Base-by-base conservation (phyloP, 2,329 filamentous ascomycete genomes). In the Phyllosticta citribraziliensis region DNA sequence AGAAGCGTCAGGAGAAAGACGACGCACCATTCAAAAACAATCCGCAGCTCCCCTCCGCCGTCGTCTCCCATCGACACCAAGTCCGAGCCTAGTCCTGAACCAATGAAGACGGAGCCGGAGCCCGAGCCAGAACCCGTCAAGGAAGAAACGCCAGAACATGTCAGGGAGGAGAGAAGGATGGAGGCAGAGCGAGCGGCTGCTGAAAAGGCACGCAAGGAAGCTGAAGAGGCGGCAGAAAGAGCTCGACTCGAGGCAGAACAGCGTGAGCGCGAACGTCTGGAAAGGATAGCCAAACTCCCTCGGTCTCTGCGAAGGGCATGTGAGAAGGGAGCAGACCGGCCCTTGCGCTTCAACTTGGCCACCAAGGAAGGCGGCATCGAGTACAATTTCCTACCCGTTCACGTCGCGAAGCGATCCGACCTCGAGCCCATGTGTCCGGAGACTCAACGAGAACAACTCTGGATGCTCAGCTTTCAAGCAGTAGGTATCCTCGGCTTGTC, bases 401-500 rank as follows among this genome's bases (percentile, higher is more conserved):
- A 72, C 57, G 72, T 70, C 67, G n/a, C 70, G 68, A 14, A 67
- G 69, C 17, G 62, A 68, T 24, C 70, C 74, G 52, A 66, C 74
- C 52, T 65, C 64, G 56, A 64, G 60, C 22, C 53, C 30, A 19
- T 55, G 25, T 14, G 64, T 63, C 51, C 62, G 62, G 30, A 53
- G 52, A n/a, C 63, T 64, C 35, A 52, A 64, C 17, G 66, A 10
- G 66, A 69, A 19, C 55, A 70, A 60, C 67, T 67, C 1, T 75
- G 74, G 63, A 69, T 75, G 58, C 69, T 72, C 64, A 73, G 71
- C 5, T 75, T 74, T 63, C 73, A 75, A 62, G 66, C 69, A 8
- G 73, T 72, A 1, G 74, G 74, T 52, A 73, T 76, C 52, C 73
- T 76, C 9, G 73, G 73, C 10, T 68, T 76, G 6, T 68, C 72